Evolutionary conservation across 1,139 yeast genomes (phyloP).

Genomic region (Kodamaea derodonti): DNA sequence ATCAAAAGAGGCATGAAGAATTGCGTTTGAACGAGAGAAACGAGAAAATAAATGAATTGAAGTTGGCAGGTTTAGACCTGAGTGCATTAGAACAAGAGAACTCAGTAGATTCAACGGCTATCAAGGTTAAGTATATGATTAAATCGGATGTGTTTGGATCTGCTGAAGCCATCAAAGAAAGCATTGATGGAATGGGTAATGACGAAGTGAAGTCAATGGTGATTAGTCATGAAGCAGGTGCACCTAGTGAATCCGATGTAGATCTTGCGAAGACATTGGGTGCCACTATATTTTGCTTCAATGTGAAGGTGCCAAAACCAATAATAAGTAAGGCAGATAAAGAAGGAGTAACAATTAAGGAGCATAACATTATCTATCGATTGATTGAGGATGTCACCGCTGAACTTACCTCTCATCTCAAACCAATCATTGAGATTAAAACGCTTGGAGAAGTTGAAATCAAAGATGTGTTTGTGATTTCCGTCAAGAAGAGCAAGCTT

Average conservation of each 20-base stretch:
- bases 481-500: conserved; percentile 43
- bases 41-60: conserved; percentile 52
- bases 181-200: conserved; percentile 78
- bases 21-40: conserved; percentile 45
- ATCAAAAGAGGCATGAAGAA: conserved; percentile 50
- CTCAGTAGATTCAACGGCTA: conserved; percentile 22
- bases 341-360: conserved; percentile 55
- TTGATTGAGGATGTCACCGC: conserved; percentile 80
- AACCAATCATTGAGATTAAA: conserved; percentile 67
- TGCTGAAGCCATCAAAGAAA: conserved; percentile 64
- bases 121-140: conserved; percentile 57
- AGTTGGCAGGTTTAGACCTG: conserved; percentile 53
- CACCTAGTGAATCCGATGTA: conserved; percentile 79
- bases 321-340: conserved; percentile 58
- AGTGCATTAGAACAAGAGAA: conserved; percentile 32
- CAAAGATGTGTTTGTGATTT: conserved; percentile 68
- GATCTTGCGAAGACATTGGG: conserved; percentile 74
- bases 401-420: conserved; percentile 55
- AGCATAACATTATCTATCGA: conserved; percentile 80
- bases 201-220: conserved; percentile 73
- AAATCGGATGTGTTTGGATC: conserved; percentile 86
- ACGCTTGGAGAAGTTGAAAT: conserved; percentile 67
- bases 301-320: conserved; percentile 65
- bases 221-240: conserved; percentile 74
- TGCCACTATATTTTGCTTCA: conserved; percentile 77